Percentiles rank a stretch among this genome's conserved stretches.
These are phyloP conservation scores for Skeletonema potamos DNA, from an alignment of 108 stramenopile genomes.

Conservation along the genomic window DNA sequence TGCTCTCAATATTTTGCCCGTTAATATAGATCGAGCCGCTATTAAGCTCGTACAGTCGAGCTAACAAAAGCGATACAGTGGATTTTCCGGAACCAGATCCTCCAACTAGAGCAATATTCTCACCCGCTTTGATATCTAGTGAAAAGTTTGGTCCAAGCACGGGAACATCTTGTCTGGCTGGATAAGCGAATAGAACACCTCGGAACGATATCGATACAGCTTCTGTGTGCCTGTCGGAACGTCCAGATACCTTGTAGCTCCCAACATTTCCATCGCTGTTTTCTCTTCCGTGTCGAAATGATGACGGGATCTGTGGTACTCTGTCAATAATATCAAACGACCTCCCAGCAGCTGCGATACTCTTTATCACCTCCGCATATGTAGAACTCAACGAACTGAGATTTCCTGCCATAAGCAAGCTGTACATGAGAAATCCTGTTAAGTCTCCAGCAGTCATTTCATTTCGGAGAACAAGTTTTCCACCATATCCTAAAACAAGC, in stretches of 20 bases:
- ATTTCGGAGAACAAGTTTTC: constrained; percentile 64
- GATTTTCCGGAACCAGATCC: constrained; percentile 86
- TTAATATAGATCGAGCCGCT: constrained; percentile 67
- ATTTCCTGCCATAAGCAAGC: constrained; percentile 82
- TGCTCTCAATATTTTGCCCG: constrained; percentile 64
- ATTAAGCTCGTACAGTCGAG: constrained; percentile 80
- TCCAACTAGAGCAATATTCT: constrained; percentile 88
- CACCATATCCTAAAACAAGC: constrained; percentile 79
- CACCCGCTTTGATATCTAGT: constrained; percentile 70
- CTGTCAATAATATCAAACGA: constrained; percentile 72
- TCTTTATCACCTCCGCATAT: constrained; percentile 74
- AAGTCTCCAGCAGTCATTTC: constrained; percentile 75
- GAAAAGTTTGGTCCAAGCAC: constrained; percentile 67
- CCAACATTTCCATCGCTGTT: neutral
- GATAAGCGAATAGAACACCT: constrained; percentile 86
- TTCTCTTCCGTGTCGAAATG: neutral
- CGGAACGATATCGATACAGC: constrained; percentile 56
- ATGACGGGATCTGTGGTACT: constrained; percentile 45
- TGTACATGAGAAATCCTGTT: constrained; percentile 89
- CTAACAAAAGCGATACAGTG: constrained; percentile 76
- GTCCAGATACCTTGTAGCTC: neutral
- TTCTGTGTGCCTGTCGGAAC: constrained; percentile 31
- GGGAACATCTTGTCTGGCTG: constrained; percentile 68
- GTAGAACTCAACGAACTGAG: constrained; percentile 62
- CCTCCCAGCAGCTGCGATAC: constrained; percentile 59